phyloP scores from a whole-genome alignment of 805 yeast species.

The Metschnikowia anglica region DNA sequence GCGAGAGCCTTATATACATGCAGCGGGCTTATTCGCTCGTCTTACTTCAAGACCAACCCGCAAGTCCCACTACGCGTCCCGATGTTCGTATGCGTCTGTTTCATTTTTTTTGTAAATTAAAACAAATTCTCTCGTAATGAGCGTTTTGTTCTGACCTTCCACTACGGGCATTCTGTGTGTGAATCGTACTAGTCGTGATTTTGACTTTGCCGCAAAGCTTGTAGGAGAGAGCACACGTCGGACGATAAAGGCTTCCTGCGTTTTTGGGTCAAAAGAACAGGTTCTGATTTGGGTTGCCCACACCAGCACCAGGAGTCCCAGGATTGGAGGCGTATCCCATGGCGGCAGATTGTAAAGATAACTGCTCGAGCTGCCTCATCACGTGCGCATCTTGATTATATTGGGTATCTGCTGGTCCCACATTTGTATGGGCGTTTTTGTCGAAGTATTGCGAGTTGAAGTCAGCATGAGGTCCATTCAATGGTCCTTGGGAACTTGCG shows the following conservation, averaged over 20 bases:
- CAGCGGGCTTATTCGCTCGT: neutral
- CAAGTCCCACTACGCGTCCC: neutral
- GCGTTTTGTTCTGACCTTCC: no score
- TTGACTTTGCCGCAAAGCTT: no score
- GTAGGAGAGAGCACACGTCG: no score
- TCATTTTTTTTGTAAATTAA: no score
- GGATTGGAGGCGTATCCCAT: constrained; percentile 47
- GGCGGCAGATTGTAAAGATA: constrained; percentile 47
- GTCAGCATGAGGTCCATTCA: neutral
- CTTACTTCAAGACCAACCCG: neutral
- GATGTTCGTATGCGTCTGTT: neutral
- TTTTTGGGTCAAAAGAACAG: constrained; percentile 12
- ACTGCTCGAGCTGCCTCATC: constrained; percentile 47
- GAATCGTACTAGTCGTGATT: no score
- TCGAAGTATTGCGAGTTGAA: constrained; percentile 1
- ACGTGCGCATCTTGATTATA: constrained; percentile 25
- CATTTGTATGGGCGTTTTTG: neutral
- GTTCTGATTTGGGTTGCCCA: constrained; percentile 2
- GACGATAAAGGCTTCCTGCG: no score
- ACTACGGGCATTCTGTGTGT: no score
- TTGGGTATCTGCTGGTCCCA: neutral
- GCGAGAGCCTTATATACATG: no score
- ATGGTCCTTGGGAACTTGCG: neutral
- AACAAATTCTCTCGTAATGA: no score
- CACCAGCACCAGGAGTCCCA: constrained; percentile 33